phyloP scores from a whole-genome alignment of 73 alveolate species.

The Blepharisma stoltei region DNA sequence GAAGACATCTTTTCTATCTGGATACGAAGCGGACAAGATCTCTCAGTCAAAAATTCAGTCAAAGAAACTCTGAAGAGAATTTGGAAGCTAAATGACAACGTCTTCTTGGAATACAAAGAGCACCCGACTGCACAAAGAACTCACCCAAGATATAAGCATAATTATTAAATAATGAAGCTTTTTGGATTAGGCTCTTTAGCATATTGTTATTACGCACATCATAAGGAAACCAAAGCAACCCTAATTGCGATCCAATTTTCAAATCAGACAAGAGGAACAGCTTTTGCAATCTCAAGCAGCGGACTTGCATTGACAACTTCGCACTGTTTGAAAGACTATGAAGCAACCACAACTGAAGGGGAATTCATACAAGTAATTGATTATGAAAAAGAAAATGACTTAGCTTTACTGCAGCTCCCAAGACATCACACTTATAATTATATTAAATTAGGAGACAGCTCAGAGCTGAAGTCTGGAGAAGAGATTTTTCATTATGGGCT shows the following conservation, averaged over 20 bases:
- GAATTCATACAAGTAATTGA: neutral
- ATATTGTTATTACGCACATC: neutral
- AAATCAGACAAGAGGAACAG: neutral
- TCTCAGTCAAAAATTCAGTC: neutral
- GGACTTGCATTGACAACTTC: neutral
- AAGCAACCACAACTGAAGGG: neutral
- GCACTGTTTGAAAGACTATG: neutral
- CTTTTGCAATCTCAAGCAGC: neutral
- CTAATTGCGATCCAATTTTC: neutral
- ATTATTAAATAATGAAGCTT: neutral
- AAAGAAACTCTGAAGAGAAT: neutral
- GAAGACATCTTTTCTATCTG: conserved; percentile 50
- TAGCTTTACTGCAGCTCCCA: conserved; percentile 4
- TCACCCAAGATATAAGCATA: neutral
- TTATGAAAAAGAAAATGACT: neutral
- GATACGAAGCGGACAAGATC: conserved; percentile 9
- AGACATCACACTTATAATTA: neutral
- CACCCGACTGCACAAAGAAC: neutral
- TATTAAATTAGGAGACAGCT: neutral
- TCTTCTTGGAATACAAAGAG: neutral
- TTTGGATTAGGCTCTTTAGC: neutral
- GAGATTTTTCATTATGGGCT: neutral
- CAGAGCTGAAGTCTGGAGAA: neutral
- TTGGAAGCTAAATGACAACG: neutral
- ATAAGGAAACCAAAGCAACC: neutral